These are phyloP conservation scores for Mycena haematopus DNA, from an alignment of 768 basidiomycete genomes.

Conservation along the genomic window DNA sequence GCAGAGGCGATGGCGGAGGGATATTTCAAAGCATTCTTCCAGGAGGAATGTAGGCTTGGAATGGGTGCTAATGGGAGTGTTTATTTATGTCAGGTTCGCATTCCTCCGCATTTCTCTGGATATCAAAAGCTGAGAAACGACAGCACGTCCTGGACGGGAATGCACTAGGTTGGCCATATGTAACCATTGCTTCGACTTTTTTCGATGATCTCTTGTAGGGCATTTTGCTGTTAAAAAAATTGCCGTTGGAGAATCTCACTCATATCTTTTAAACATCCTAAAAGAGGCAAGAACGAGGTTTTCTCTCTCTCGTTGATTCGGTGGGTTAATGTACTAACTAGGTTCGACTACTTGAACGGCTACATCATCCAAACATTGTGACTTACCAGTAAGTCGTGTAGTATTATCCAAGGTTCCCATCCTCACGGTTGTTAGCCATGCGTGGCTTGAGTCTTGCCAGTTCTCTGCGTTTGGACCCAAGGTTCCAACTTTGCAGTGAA, in stretches of 20 bases:
- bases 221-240: constrained; percentile 97
- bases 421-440: constrained; percentile 54
- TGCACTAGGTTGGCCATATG: constrained; percentile 61
- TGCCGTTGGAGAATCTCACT: constrained; percentile 89
- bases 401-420: not conserved
- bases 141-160: constrained; percentile 91
- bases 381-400: constrained; percentile 75
- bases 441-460: constrained; percentile 87
- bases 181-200: constrained; percentile 8
- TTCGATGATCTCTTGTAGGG: constrained; percentile 44
- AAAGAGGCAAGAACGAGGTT: constrained; percentile 60
- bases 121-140: not conserved
- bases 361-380: constrained; percentile 93
- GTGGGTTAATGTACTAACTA: constrained; percentile 36
- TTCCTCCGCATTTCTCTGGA: not conserved
- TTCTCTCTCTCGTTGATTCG: not conserved
- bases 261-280: constrained; percentile 82
- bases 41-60: constrained; percentile 86
- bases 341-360: constrained; percentile 84
- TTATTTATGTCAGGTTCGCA: constrained; percentile 80
- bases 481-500: constrained; percentile 85
- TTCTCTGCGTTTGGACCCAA: constrained; percentile 91
- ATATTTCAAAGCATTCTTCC: constrained; percentile 92
- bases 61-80: constrained; percentile 97
- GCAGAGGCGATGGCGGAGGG: constrained; percentile 86